A percentile compares a stretch with the other conserved stretches of the same genome.
Evolutionary conservation across 306 rosid genomes (phyloP).

Genomic region (Quillaja saponaria): DNA sequence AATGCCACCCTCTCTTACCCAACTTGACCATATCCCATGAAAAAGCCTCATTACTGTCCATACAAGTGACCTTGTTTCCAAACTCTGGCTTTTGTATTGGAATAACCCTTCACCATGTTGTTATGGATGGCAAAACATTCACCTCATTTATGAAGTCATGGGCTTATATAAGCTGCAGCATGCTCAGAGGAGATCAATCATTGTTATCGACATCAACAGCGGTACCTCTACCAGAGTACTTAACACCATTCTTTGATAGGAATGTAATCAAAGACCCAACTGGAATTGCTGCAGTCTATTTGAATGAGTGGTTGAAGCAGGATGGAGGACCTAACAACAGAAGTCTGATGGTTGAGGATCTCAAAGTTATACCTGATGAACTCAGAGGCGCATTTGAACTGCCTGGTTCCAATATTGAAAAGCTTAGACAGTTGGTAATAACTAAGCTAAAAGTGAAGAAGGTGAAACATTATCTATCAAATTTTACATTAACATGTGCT

Average conservation of each 20-base stretch:
- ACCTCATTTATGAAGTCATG: slow-evolving; percentile 37
- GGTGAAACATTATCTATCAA: slow-evolving; percentile 8
- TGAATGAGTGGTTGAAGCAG: slow-evolving; percentile 16
- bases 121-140: slow-evolving; percentile 33
- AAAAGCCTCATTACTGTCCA: slow-evolving; percentile 19
- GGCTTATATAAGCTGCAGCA: slow-evolving; percentile 29
- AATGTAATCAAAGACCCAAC: slow-evolving; percentile 18
- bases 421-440: not conserved
- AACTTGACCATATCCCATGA: slow-evolving; percentile 12
- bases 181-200: not conserved
- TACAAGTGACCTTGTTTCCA: slow-evolving; percentile 42
- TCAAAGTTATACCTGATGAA: not conserved
- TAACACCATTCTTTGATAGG: slow-evolving; percentile 38
- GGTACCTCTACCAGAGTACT: slow-evolving; percentile 7
- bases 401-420: not conserved
- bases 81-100: slow-evolving; percentile 40
- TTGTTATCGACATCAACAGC: too few species aligned
- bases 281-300: slow-evolving; percentile 21
- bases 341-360: not conserved
- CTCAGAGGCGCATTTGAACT: slow-evolving; percentile 30
- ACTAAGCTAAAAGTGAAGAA: not conserved
- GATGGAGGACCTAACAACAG: not conserved
- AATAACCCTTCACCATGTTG: slow-evolving; percentile 29
- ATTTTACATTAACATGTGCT: slow-evolving; percentile 21
- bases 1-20: slow-evolving; percentile 35